Base-by-base conservation (phyloP, 768 basidiomycete species). In the Hericium alpestre region DNA sequence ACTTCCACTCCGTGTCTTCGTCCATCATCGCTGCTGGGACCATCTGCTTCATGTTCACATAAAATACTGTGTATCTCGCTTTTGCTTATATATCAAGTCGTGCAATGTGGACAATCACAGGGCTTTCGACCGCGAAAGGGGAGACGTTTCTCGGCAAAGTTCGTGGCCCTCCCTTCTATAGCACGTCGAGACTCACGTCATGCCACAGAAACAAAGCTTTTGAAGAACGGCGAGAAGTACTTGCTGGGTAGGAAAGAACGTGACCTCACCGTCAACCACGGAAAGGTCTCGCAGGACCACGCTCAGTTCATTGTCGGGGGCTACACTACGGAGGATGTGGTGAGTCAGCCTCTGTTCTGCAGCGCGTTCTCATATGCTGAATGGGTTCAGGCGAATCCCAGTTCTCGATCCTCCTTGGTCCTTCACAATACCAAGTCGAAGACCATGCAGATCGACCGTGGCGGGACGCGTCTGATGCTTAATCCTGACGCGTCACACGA, bases 241-340 rank as follows among this genome's bases (percentile, higher is more conserved):
- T 39, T 63, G 0, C 61, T 90, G 0, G 86, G 86, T 15, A 74
- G 88, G 43, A 84, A 79, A 51, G 79, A 75, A 1, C 68, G 69
- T 8, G 58, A 59, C 46, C 70, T 90, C 1, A 27, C 74, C 4
- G 69, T 90, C 49, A 77, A 77, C 58, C 76, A 74, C 70, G 82
- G 82, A 64, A 84, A 80, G 65, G 74, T 91, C 49, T 90, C 87
- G 0, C 74, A 76, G 27, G 71, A 79, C 20, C 83, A 87, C 60
- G 81, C 79, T 51, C 68, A 74, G 51, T 78, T 90, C 56, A 69
- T 71, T 5, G 82, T 90, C 3, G 82, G 75, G 1, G 59, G 70
- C 3, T 84, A 75, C 55, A 69, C 77, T 1, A 60, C 65, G 13
- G 79, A 81, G 40, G 76, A 87, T 57, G 74, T 76, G 58, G 87